Conservation (phyloP, 495 filamentous ascomycete genomes). For the Symbiotaphrina buchneri region DNA sequence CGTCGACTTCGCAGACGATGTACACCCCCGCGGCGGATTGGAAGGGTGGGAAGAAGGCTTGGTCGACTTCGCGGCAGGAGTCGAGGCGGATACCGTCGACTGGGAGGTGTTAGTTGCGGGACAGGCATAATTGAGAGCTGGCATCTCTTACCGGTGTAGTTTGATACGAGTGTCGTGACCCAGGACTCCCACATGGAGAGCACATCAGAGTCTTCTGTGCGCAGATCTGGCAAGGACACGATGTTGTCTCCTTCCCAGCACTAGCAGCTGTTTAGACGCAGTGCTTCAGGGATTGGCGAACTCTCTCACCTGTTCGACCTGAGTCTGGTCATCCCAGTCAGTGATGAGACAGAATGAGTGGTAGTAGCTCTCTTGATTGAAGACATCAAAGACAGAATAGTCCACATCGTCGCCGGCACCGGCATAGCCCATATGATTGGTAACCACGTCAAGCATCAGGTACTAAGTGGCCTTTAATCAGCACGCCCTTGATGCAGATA, state of each 20-base stretch:
- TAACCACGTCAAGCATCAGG: conserved; percentile 60
- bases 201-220: conserved; percentile 34
- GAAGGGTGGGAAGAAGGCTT: conserved; percentile 45
- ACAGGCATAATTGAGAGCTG: background rate
- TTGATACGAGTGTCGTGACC: conserved; percentile 36
- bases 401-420: conserved; percentile 30
- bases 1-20: conserved; percentile 42
- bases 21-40: conserved; percentile 44
- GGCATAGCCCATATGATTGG: conserved; percentile 53
- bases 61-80: conserved; percentile 48
- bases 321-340: conserved; percentile 33
- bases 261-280: conserved; percentile 6
- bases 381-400: conserved; percentile 38
- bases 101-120: background rate
- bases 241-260: conserved; percentile 47
- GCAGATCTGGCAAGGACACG: conserved; percentile 45
- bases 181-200: conserved; percentile 37
- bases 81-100: conserved; percentile 65
- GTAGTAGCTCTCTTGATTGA: conserved; percentile 38
- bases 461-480: conserved; percentile 16
- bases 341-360: conserved; percentile 40
- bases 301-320: conserved; percentile 9
- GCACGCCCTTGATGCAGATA: background rate
- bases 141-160: conserved; percentile 27
- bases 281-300: background rate